Base-by-base conservation (phyloP, 495 filamentous ascomycete species). In the Xylaria scruposa region DNA sequence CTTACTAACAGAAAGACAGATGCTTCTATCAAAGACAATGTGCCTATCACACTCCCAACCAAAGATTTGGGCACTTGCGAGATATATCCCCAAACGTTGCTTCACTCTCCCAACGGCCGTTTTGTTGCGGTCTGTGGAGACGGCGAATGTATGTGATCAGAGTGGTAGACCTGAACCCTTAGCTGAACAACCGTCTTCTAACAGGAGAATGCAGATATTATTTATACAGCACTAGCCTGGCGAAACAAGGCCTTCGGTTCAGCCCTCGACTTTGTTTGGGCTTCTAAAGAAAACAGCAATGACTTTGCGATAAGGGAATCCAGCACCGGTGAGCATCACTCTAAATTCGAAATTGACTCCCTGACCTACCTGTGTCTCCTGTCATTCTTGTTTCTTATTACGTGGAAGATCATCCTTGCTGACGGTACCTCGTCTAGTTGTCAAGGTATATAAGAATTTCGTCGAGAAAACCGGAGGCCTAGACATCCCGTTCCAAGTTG, bases 61-160 rank as follows among this genome's bases (percentile, higher is more conserved):
- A 99, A 99, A 79, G 96, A 99, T 61, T 85, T 99, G 42, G 96
- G 96, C 12, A 94, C 91, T 33, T 97, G 96, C 76, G 96, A 99
- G 83, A 90, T 99, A 26, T 99, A 98, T 81, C 97, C 96, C 0
- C 95, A 98, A 78, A 95, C 92, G 0, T 87, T 99, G 33, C 86
- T 93, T 17, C 96, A 99, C 81, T 97, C 94, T n/a, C 92, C 96
- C 4, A 99, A 99, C 76, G 96, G 97, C 56, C 91, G 97, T 19
- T 99, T 98, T 71, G 96, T 98, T 31, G 94, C 97, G 9, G 93
- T 98, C 33, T 98, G 96, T 76, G 96, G 96, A 59, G 96, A 99
- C 77, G 96, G 96, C 40, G 96, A 99, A 78, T 79, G 70, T 71
- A 67, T 38, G 70, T 67, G 24, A 42, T 17, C 10, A n/a, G 2